These are phyloP conservation scores for Amphirosellinia nigrospora DNA, from an alignment of 495 filamentous ascomycete genomes.

Conservation along the genomic window DNA sequence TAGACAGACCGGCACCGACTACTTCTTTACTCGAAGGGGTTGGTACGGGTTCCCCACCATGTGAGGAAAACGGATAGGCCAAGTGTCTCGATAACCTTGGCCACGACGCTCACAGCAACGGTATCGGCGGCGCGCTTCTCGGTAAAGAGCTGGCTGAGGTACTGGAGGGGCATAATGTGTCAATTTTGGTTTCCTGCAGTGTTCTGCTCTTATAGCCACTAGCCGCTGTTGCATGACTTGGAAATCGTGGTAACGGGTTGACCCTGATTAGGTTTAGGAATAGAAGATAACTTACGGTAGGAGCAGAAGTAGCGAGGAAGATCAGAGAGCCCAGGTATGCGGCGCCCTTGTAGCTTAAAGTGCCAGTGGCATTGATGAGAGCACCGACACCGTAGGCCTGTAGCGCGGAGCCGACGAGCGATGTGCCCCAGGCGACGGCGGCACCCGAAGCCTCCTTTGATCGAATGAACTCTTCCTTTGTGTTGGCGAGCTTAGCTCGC, in stretches of 20 bases:
- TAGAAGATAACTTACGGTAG: conserved; percentile 67
- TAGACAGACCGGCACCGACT: conserved; percentile 20
- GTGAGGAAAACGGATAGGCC: conserved; percentile 90
- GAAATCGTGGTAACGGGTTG: too few relatives aligned
- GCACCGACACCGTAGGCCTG: conserved; percentile 96
- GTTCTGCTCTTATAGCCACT: not conserved
- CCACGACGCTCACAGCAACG: conserved; percentile 80
- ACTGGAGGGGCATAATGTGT: conserved; percentile 53
- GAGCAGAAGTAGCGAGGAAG: conserved; percentile 89
- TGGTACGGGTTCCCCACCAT: conserved; percentile 96
- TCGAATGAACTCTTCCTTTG: conserved; percentile 94
- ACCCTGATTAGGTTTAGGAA: too few relatives aligned
- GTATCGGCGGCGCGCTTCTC: conserved; percentile 92
- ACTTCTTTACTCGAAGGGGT: conserved; percentile 68
- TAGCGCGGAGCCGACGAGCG: conserved; percentile 82
- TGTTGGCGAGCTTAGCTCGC: conserved; percentile 87
- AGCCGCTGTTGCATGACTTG: not conserved
- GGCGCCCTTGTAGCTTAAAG: conserved; percentile 93
- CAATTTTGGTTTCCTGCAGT: not conserved
- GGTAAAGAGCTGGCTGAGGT: conserved; percentile 82
- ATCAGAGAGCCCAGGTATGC: conserved; percentile 90
- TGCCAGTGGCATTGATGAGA: conserved; percentile 93
- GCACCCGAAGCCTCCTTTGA: conserved; percentile 90
- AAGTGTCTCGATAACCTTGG: conserved; percentile 89
- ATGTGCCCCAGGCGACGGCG: conserved; percentile 88